Evolutionary conservation across 192 early-diverging fungal species (phyloP).

Genomic region (Podochytrium sp.): DNA sequence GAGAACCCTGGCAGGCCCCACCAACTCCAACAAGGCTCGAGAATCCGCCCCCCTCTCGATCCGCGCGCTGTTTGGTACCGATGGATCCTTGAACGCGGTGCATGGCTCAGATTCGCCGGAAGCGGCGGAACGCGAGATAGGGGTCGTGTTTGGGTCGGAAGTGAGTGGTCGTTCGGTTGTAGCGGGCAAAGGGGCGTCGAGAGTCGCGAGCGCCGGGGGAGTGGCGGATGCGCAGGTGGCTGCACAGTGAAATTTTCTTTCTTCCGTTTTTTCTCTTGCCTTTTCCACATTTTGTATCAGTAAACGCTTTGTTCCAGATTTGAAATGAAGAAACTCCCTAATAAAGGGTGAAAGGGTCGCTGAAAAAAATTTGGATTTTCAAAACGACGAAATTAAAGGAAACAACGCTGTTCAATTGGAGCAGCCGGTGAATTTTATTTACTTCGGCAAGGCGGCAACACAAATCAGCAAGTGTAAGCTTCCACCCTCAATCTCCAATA

Average conservation of each 20-base stretch:
- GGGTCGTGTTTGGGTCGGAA: conserved; percentile 50
- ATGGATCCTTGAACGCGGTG: conserved; percentile 60
- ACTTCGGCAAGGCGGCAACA: too few relatives aligned
- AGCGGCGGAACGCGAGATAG: conserved; percentile 58
- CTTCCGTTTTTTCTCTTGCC: too few relatives aligned
- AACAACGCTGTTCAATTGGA: too few relatives aligned
- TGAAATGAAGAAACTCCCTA: too few relatives aligned
- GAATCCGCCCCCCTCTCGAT: conserved; percentile 54
- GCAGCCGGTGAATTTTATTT: too few relatives aligned
- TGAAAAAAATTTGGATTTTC: too few relatives aligned
- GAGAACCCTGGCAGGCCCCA: conserved; percentile 51
- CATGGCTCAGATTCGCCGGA: conserved; percentile 62
- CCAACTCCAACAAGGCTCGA: conserved; percentile 56
- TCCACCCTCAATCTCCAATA: conserved; percentile 40
- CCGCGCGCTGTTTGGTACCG: conserved; percentile 58
- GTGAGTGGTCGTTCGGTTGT: conserved; percentile 30
- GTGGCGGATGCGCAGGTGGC: conserved; percentile 8
- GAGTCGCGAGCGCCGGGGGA: conserved; percentile 6
- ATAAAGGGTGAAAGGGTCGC: too few relatives aligned
- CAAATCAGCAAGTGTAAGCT: conserved; percentile 21
- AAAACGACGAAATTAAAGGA: too few relatives aligned
- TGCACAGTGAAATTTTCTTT: too few relatives aligned
- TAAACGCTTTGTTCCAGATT: too few relatives aligned
- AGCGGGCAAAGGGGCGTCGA: conserved; percentile 20
- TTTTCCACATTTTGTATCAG: too few relatives aligned